Conservation (phyloP, 2,329 filamentous ascomycete species). For the Aspergillus arachidicola region DNA sequence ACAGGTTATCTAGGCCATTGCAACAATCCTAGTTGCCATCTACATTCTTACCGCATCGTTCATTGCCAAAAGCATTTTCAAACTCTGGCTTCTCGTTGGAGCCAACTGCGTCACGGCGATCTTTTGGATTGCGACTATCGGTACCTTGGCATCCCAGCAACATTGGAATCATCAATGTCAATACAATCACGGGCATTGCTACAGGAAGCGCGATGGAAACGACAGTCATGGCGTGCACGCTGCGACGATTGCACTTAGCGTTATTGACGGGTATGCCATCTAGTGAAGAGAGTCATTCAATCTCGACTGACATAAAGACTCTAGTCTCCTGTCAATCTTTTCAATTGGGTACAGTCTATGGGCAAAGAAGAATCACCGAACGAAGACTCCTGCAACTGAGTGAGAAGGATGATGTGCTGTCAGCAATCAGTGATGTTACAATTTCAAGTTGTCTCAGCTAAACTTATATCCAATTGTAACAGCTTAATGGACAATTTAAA, state of each 20-base stretch:
- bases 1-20: not conserved
- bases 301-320: not conserved
- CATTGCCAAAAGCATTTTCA: slow-evolving; percentile 1
- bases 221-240: not conserved
- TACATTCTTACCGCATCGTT: slow-evolving; percentile 5
- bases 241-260: not conserved
- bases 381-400: not conserved
- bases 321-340: not conserved
- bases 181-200: not conserved
- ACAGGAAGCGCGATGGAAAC: not conserved
- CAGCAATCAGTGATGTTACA: not conserved
- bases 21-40: slow-evolving; percentile 4
- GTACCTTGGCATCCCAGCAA: not conserved
- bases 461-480: not conserved
- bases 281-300: not conserved
- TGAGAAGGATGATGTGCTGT: not conserved
- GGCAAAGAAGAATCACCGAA: not conserved
- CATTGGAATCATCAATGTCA: not conserved
- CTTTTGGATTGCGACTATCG: not conserved
- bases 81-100: not conserved
- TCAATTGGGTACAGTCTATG: not conserved
- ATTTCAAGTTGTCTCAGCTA: too few species aligned
- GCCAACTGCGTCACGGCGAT: not conserved
- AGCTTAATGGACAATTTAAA: not conserved
- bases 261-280: not conserved